Base-by-base conservation (phyloP, 2,329 filamentous ascomycete species). In the Ophiostoma pallidulum region DNA sequence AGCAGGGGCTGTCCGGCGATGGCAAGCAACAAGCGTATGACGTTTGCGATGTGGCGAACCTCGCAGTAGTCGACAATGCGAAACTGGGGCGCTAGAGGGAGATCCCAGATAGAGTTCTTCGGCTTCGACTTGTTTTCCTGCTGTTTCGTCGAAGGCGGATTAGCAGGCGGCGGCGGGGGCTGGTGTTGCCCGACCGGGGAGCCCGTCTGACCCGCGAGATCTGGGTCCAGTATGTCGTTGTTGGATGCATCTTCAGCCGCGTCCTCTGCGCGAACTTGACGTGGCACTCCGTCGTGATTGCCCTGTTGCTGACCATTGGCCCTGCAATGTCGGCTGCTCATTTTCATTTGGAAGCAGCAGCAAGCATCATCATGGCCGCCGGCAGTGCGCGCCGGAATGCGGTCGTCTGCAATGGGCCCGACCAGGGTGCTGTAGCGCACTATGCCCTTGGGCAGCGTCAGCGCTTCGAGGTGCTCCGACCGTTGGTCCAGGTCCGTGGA, bases 51-150 rank as follows among this genome's bases (percentile, higher is more conserved):
- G 57, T 86, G 82, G 3, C 82, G 75, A 8, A 78, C 64, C 1
- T 73, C 71, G 40, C 79, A 84, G 59, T 86, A 86, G 53, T 84
- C 80, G 1, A 65, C 62, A 13, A 76, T 67, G 20, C 67, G 66
- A 31, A 58, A 66, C 1, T 48, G 28, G 1, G 67, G 62, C 3
- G 55, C 44, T 41, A 47, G 53, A 7, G 44, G n/a, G 18, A 33
- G 36, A 2, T 53, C 51, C 52, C 49, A 53, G 31, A 54, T 39
- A 16, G 40, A 47, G 32, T n/a, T n/a, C n/a, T n/a, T n/a, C n/a
- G n/a, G n/a, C n/a, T n/a, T n/a, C n/a, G n/a, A n/a, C n/a, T n/a
- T n/a, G n/a, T n/a, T n/a, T n/a, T n/a, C n/a, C n/a, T n/a, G n/a
- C n/a, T n/a, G n/a, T n/a, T n/a, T n/a, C n/a, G n/a, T n/a, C n/a